Evolutionary conservation across 2,329 filamentous ascomycete genomes (phyloP), one percentile per base, ranked within the genome.

Genomic region (Fusarium sp.): DNA sequence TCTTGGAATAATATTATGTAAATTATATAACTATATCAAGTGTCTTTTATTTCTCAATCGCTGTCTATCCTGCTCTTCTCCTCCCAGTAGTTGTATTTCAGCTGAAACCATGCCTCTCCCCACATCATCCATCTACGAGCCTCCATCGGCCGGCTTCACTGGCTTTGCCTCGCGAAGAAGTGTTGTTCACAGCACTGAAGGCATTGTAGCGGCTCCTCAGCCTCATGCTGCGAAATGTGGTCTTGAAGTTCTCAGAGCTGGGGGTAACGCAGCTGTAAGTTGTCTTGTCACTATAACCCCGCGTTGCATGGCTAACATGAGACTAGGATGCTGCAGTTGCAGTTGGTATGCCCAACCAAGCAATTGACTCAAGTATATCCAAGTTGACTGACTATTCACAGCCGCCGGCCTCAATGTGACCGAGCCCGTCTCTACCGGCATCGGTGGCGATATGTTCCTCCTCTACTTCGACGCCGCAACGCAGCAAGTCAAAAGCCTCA

Each of bases 371-470:
- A 2, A 5, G 2, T 5, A 0, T 22, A n/a, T 6, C 5, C 4
- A 1, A 7, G 29, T 35, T 7, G 13, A 29, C 45, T 58, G 47
- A 26, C n/a, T 0, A 5, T 5, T 6, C 3, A 5, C 55, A 92
- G 94, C 95, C 40, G 95, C 95, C 29, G 93, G 88, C 6, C 82
- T 99, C 53, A 98, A 97, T 77, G 86, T 98, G 73, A 97, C 94
- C 1, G 95, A 99, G 74, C 95, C 95, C 7, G 88, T 88, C 57
- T 95, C 91, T 6, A 98, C 95, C 1, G 95, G 95, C 36, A 97
- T 99, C 58, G 95, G 95, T 54, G 95, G 95, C 62, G 95, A 99
- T 78, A 93, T 97, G 88, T 99, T 98, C 79, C 93, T 93, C 76
- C 86, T 98, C 32, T 97, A 87, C 82, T 98, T 94, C 80, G 86